These are phyloP conservation scores for Xylariomycetidae sp. DNA, from an alignment of 2,329 filamentous ascomycete species.

Conservation along the genomic window DNA sequence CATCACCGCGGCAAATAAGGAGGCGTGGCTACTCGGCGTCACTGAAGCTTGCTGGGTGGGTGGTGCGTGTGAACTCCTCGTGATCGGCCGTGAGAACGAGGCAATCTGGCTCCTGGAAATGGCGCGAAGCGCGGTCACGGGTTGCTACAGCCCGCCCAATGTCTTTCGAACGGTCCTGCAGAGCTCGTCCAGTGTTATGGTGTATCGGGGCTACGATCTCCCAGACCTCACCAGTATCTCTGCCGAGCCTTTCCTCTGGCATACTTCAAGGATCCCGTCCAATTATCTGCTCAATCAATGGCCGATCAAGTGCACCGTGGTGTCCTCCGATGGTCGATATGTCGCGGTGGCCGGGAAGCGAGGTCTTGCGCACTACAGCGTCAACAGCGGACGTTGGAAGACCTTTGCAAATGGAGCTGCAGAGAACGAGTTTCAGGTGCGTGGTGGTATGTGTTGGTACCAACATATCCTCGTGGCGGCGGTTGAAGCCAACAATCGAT, in stretches of 20 bases:
- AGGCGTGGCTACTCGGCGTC: conserved; percentile 80
- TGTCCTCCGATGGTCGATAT: conserved; percentile 89
- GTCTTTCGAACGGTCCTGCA: conserved; percentile 84
- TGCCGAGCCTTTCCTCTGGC: conserved; percentile 90
- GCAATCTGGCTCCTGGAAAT: conserved; percentile 85
- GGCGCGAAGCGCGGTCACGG: conserved; percentile 86
- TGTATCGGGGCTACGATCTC: conserved; percentile 90
- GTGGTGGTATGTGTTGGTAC: conserved; percentile 98
- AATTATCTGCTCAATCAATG: conserved; percentile 86
- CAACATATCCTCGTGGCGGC: conserved; percentile 91
- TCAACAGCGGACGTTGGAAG: conserved; percentile 92
- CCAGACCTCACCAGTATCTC: conserved; percentile 88
- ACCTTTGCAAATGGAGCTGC: conserved; percentile 75
- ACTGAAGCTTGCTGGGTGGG: conserved; percentile 79
- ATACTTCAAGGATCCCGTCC: conserved; percentile 79
- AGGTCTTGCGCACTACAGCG: conserved; percentile 91
- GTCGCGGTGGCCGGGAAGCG: conserved; percentile 91
- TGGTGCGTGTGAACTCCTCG: conserved; percentile 76
- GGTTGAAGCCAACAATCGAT: conserved; percentile 77
- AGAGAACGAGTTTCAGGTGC: conserved; percentile 86
- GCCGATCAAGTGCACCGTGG: conserved; percentile 81
- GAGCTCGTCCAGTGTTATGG: conserved; percentile 79
- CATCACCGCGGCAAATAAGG: conserved; percentile 61
- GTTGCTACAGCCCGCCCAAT: conserved; percentile 87
- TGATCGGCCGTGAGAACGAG: conserved; percentile 66